Percentiles rank a stretch among this genome's conserved stretches.
These are phyloP conservation scores for Breviolum minutum DNA, from an alignment of 73 alveolate species.

Conservation along the genomic window DNA sequence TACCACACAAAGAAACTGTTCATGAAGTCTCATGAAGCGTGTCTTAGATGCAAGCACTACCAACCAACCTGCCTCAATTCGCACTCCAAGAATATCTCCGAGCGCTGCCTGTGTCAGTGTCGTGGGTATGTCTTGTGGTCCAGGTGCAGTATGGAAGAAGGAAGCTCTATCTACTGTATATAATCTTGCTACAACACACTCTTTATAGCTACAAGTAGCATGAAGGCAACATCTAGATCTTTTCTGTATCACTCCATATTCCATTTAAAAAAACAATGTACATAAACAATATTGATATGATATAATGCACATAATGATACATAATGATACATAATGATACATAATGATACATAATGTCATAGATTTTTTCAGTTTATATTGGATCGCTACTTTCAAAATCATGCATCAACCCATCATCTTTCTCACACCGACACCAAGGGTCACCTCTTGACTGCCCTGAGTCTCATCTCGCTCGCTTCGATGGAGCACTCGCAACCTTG, in stretches of 20 bases:
- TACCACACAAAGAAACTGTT: too few species aligned
- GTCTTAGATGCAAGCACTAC: too few species aligned
- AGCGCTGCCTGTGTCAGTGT: slow-evolving; percentile 13
- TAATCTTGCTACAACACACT: background rate
- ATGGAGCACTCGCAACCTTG: slow-evolving; percentile 32
- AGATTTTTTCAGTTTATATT: too few species aligned
- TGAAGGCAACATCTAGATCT: background rate
- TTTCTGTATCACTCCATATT: background rate
- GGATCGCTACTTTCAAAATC: background rate
- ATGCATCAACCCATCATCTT: background rate
- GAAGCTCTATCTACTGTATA: too few species aligned
- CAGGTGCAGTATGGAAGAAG: background rate
- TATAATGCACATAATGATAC: background rate
- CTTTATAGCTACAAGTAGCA: background rate
- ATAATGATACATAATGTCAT: too few species aligned
- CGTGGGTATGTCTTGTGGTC: background rate
- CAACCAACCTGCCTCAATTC: slow-evolving; percentile 29
- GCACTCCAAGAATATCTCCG: slow-evolving; percentile 74
- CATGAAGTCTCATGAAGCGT: too few species aligned
- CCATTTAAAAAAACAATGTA: background rate
- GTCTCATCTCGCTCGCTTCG: slow-evolving; percentile 55
- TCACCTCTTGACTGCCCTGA: slow-evolving; percentile 27
- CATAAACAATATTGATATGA: background rate
- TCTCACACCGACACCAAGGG: background rate
- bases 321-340: too few species aligned